Evolutionary conservation across 2,329 filamentous ascomycete genomes (phyloP).

Genomic region (Parafenestella ontariensis): DNA sequence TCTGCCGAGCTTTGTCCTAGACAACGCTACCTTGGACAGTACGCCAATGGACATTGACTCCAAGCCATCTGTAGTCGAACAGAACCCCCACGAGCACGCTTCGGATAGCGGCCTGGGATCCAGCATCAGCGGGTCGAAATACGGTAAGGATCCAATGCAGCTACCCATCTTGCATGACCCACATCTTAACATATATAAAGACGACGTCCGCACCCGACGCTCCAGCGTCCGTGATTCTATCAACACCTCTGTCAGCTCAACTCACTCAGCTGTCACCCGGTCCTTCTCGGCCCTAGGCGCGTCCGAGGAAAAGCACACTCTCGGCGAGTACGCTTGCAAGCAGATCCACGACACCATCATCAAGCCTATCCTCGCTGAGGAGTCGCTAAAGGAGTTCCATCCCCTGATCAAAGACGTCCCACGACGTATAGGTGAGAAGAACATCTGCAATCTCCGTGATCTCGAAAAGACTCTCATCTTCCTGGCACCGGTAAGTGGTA

Average conservation of each 20-base stretch:
- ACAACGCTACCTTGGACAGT: constrained; percentile 43
- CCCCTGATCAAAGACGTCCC: constrained; percentile 80
- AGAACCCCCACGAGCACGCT: constrained; percentile 66
- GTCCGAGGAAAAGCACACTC: constrained; percentile 58
- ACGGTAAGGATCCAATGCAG: constrained; percentile 44
- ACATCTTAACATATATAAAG: constrained; percentile 47
- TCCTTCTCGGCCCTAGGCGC: constrained; percentile 52
- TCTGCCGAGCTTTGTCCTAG: constrained; percentile 54
- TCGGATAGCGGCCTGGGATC: constrained; percentile 91
- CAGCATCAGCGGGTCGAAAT: constrained; percentile 69
- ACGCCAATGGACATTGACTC: constrained; percentile 49
- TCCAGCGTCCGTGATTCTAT: constrained; percentile 44
- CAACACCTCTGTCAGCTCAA: constrained; percentile 46
- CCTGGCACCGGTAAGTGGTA: constrained; percentile 86
- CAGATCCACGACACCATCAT: constrained; percentile 83
- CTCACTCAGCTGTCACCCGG: constrained; percentile 53
- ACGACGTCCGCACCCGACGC: constrained; percentile 35
- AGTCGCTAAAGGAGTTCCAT: constrained; percentile 79
- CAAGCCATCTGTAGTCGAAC: constrained; percentile 50
- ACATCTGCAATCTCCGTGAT: constrained; percentile 90
- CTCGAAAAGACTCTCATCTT: constrained; percentile 93
- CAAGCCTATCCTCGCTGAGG: constrained; percentile 74
- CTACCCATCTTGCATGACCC: constrained; percentile 22
- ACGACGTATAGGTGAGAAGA: constrained; percentile 78
- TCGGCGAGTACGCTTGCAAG: constrained; percentile 74